Evolutionary conservation across 495 filamentous ascomycete genomes (phyloP), one percentile per base, ranked within the genome.

Genomic region (Penicillium flavigenum): DNA sequence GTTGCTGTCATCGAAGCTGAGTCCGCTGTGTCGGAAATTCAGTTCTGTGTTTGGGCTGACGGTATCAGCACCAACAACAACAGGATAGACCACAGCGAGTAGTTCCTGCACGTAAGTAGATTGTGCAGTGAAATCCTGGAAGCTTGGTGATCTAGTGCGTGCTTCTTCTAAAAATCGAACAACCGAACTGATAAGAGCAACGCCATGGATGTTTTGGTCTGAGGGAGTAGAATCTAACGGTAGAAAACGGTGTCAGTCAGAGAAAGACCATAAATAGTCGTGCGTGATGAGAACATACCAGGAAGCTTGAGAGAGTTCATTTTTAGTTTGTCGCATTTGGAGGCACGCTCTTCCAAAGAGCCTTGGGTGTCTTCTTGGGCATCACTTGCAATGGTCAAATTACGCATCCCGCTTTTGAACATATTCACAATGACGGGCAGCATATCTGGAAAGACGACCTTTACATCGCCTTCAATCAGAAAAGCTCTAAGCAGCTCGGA

Each of bases 1-100:
- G 73, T 92, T 90, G 56, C 87, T 84, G 11, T 91, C 92, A 57
- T 93, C 89, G 60, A 96, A 94, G 22, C 83, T 92, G 50, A 96
- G 82, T 1, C 83, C 79, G 29, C 87, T 88, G 57, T 92, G 86
- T 42, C 87, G 81, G 22, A 89, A 89, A 62, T 89, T 84, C 19
- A 97, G 74, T 66, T 98, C 94, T 12, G 83, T 88, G 62, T 92
- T 88, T 4, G 94, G 84, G 55, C 81, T 87, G 41, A 96, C 86
- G 45, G 85, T 77, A 69, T 96, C 90, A 14, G 91, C 84, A 64
- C 89, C 91, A 34, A 94, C 89, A 59, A 96, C 79, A 41, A 92
- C 81, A 16, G 94, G 92, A 63, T 90, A 98, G 4, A 98, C 75
- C 39, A 88, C 84, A 22, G 81, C 82, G 26, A 96, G 79, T 12